Evolutionary conservation across 768 basidiomycete genomes (phyloP).

Genomic region (Grammothele lineata): DNA sequence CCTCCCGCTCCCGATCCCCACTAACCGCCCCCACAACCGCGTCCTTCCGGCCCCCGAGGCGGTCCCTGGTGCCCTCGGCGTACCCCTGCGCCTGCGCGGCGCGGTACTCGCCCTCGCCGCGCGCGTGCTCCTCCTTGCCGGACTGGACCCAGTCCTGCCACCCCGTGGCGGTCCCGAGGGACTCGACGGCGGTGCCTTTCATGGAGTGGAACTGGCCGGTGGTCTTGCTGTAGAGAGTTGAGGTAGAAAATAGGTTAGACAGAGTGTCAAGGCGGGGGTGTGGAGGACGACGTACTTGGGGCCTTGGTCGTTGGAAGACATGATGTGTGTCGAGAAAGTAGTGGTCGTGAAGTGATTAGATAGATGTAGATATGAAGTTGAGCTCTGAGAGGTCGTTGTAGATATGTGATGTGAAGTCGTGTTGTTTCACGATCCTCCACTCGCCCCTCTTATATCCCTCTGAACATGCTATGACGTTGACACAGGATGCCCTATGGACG

Average conservation of each 20-base stretch:
- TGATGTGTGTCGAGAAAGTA: conserved; percentile 8
- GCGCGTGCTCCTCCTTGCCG: conserved; percentile 45
- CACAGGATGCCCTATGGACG: too few relatives aligned
- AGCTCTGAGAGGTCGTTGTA: too few relatives aligned
- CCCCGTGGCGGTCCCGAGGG: conserved; percentile 41
- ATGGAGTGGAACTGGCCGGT: conserved; percentile 36
- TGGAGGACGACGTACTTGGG: conserved; percentile 21
- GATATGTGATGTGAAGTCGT: too few relatives aligned
- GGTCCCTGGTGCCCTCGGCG: conserved; percentile 44
- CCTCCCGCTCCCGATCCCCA: conserved; percentile 51
- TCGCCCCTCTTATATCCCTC: not conserved
- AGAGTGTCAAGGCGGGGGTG: not conserved
- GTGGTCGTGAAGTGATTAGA: not conserved
- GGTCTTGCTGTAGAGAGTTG: conserved; percentile 25
- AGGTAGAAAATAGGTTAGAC: not conserved
- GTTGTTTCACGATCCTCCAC: not conserved
- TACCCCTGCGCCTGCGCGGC: conserved; percentile 49
- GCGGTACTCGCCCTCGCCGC: conserved; percentile 43
- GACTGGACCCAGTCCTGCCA: conserved; percentile 35
- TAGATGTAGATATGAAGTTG: not conserved
- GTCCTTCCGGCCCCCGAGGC: conserved; percentile 47
- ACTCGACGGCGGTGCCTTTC: conserved; percentile 34
- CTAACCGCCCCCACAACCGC: conserved; percentile 48
- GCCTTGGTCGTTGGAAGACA: conserved; percentile 20
- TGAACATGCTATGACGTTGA: not conserved